Evolutionary conservation across 164 flowering plant species (phyloP).

Genomic region (Vitis rupestris): DNA sequence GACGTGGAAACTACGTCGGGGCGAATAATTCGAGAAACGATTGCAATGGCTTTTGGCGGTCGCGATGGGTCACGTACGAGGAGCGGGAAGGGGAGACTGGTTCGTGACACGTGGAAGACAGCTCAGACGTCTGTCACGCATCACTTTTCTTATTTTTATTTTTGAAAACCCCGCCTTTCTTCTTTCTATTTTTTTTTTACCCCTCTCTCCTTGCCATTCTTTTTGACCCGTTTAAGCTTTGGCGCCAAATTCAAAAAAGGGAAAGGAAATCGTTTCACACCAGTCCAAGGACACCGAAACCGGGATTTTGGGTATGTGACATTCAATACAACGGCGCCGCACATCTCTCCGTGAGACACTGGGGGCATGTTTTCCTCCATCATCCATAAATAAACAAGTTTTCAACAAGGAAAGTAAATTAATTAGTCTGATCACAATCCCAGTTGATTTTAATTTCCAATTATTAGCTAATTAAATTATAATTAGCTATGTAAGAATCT

Average conservation of each 20-base stretch:
- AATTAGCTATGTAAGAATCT: too few species aligned
- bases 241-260: slow-evolving; percentile 28
- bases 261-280: not conserved
- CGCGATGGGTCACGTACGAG: slow-evolving; percentile 3
- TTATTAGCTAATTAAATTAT: too few species aligned
- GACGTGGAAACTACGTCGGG: slow-evolving; percentile 17
- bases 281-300: too few species aligned
- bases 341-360: slow-evolving; percentile 31
- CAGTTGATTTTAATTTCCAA: too few species aligned
- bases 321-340: slow-evolving; percentile 33
- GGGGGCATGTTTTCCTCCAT: slow-evolving; percentile 22
- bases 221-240: slow-evolving; percentile 25
- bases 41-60: slow-evolving; percentile 8
- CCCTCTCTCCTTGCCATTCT: not conserved
- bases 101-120: slow-evolving; percentile 23
- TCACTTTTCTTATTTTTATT: not conserved
- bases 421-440: not conserved
- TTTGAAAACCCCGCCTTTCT: slow-evolving; percentile 18
- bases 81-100: not conserved
- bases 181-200: not conserved
- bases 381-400: slow-evolving; percentile 13
- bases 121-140: slow-evolving; percentile 6
- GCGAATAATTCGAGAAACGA: slow-evolving; percentile 1
- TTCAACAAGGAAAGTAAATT: not conserved
- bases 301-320: not conserved